These are phyloP conservation scores for Fusarium haematococcum DNA, from an alignment of 2,329 filamentous ascomycete species.

Conservation along the genomic window DNA sequence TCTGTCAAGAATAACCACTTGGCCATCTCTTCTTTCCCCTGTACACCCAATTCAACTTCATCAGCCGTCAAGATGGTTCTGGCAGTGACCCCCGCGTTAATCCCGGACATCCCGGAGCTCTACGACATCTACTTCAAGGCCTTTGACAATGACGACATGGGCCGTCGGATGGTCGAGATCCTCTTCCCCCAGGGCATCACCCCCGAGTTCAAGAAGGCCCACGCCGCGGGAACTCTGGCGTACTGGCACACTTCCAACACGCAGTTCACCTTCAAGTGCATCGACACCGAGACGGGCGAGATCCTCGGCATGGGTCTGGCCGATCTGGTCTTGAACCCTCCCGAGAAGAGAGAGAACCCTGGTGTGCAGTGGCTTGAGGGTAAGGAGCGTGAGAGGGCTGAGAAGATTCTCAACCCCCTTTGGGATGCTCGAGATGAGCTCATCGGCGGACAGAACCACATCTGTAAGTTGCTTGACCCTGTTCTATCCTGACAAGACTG, in stretches of 20 bases:
- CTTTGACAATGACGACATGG: constrained; percentile 54
- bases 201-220: constrained; percentile 56
- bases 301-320: constrained; percentile 61
- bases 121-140: constrained; percentile 62
- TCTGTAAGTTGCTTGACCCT: background rate
- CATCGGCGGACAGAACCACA: constrained; percentile 48
- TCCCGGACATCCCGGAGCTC: constrained; percentile 58
- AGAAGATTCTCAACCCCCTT: constrained; percentile 55
- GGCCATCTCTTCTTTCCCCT: background rate
- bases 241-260: constrained; percentile 52
- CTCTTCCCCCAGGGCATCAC: constrained; percentile 54
- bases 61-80: constrained; percentile 49
- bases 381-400: constrained; percentile 56
- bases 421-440: constrained; percentile 56
- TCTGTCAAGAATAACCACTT: background rate
- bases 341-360: constrained; percentile 57
- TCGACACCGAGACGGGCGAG: constrained; percentile 56
- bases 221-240: constrained; percentile 54
- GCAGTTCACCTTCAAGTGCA: constrained; percentile 62
- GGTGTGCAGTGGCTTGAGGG: constrained; percentile 61
- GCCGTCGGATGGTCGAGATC: constrained; percentile 54
- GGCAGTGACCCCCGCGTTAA: constrained; percentile 58
- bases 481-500: background rate
- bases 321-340: constrained; percentile 54
- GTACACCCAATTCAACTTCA: background rate